A percentile compares a stretch with the other conserved stretches of the same genome.
Conservation (phyloP, 305 asterid genomes). For the Striga hermonthica region DNA sequence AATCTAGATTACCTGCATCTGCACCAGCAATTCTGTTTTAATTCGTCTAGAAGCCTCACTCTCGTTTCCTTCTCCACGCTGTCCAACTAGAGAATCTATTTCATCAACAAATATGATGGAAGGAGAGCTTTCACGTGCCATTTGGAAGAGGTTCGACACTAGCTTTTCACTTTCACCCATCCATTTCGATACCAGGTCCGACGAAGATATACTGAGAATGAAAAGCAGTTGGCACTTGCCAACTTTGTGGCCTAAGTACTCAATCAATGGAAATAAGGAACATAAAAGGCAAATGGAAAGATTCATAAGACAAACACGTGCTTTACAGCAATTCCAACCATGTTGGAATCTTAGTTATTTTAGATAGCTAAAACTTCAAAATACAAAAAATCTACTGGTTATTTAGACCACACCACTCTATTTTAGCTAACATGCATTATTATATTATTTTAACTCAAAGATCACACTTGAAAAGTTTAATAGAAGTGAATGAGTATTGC, state of each 20-base stretch:
- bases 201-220: slow-evolving; percentile 73
- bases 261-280: slow-evolving; percentile 30
- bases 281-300: not conserved
- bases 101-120: slow-evolving; percentile 90
- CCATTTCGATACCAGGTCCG: slow-evolving; percentile 97
- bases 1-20: slow-evolving; percentile 81
- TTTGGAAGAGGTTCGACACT: slow-evolving; percentile 90
- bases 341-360: too few relatives aligned
- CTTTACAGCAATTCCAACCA: too few relatives aligned
- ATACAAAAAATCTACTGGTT: too few relatives aligned
- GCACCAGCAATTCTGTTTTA: slow-evolving; percentile 91
- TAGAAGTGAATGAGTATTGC: too few relatives aligned
- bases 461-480: too few relatives aligned
- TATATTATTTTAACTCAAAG: too few relatives aligned
- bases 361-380: too few relatives aligned
- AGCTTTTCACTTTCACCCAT: slow-evolving; percentile 99
- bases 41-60: slow-evolving; percentile 97
- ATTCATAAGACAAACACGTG: too few relatives aligned
- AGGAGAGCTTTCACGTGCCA: slow-evolving; percentile 98
- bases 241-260: slow-evolving; percentile 45
- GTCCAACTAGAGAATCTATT: slow-evolving; percentile 90
- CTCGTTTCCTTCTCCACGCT: slow-evolving; percentile 97
- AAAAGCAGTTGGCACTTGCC: slow-evolving; percentile 64
- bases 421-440: too few relatives aligned
- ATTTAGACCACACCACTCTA: too few relatives aligned